These are phyloP conservation scores for Podosphaera leucotricha DNA, from an alignment of 2,329 filamentous ascomycete species.

Conservation along the genomic window DNA sequence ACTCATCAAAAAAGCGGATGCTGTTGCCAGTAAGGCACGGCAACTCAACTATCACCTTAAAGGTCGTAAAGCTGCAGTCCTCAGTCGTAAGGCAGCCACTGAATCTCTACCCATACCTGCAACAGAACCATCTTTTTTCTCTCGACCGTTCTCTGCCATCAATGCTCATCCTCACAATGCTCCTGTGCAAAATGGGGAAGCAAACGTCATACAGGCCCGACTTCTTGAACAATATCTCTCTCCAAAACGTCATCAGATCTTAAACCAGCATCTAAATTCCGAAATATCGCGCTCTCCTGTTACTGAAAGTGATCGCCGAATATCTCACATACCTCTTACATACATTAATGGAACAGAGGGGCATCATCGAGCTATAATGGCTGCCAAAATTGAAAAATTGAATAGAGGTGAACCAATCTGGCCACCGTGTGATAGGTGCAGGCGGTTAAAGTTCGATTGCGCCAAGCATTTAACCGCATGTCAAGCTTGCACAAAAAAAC, in stretches of 20 bases:
- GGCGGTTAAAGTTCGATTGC: conserved; percentile 57
- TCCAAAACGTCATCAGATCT: conserved; percentile 6
- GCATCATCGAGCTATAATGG: conserved; percentile 37
- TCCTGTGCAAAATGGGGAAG: conserved; percentile 7
- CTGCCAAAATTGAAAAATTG: conserved; percentile 51
- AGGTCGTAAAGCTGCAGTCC: conserved; percentile 49
- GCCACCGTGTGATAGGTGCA: conserved; percentile 69
- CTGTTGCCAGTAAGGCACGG: conserved; percentile 44
- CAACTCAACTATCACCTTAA: conserved; percentile 65
- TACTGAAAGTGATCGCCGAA: conserved; percentile 1
- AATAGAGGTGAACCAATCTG: conserved; percentile 48
- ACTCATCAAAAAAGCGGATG: conserved; percentile 61
- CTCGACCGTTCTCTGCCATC: conserved; percentile 13
- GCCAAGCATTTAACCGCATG: conserved; percentile 72
- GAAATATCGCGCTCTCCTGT: conserved; percentile 4
- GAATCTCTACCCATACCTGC: conserved; percentile 4
- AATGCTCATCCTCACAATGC: conserved; percentile 22
- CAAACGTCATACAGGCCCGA: conserved; percentile 23
- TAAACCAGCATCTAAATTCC: conserved; percentile 5
- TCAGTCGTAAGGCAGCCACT: conserved; percentile 29
- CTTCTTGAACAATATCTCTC: conserved; percentile 29
- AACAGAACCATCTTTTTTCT: conserved; percentile 5
- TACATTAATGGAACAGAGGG: conserved; percentile 11
- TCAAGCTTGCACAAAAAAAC: conserved; percentile 71
- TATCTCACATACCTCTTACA: conserved; percentile 1